These are phyloP conservation scores for Annulohypoxylon moriforme DNA, from an alignment of 495 filamentous ascomycete species.

Conservation along the genomic window DNA sequence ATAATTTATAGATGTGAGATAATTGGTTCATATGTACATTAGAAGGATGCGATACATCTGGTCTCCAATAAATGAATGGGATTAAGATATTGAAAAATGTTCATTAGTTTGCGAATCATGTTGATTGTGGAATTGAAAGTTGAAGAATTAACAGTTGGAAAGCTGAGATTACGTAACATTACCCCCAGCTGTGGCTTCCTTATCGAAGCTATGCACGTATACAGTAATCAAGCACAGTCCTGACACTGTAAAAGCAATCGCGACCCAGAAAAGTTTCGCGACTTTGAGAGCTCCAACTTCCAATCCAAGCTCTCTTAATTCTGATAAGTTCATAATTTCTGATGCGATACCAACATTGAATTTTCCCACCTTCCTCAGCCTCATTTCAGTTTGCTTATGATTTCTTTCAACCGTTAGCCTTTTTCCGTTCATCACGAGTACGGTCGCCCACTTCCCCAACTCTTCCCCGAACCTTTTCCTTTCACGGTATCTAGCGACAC, in stretches of 20 bases:
- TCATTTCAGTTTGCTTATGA: background rate
- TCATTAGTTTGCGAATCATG: background rate
- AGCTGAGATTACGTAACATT: background rate
- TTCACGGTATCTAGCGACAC: constrained; percentile 4
- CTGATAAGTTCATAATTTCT: constrained; percentile 35
- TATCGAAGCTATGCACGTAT: constrained; percentile 12
- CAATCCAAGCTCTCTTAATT: constrained; percentile 17
- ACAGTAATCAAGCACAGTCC: constrained; percentile 32
- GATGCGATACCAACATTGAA: constrained; percentile 18
- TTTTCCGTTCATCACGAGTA: background rate
- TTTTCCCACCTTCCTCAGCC: background rate
- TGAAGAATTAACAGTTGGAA: background rate
- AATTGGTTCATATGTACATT: constrained; percentile 1
- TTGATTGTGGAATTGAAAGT: background rate
- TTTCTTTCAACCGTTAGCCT: background rate
- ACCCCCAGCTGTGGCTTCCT: background rate
- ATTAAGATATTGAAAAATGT: background rate
- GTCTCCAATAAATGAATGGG: background rate
- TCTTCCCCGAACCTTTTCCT: constrained; percentile 4
- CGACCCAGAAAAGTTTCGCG: constrained; percentile 52
- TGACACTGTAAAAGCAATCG: constrained; percentile 32
- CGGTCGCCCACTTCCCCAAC: constrained; percentile 13
- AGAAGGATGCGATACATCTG: constrained; percentile 4
- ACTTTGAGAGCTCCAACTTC: constrained; percentile 43
- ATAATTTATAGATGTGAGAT: constrained; percentile 17